Conservation (phyloP, 2,329 filamentous ascomycete genomes). For the Rugonectria rugulosa region DNA sequence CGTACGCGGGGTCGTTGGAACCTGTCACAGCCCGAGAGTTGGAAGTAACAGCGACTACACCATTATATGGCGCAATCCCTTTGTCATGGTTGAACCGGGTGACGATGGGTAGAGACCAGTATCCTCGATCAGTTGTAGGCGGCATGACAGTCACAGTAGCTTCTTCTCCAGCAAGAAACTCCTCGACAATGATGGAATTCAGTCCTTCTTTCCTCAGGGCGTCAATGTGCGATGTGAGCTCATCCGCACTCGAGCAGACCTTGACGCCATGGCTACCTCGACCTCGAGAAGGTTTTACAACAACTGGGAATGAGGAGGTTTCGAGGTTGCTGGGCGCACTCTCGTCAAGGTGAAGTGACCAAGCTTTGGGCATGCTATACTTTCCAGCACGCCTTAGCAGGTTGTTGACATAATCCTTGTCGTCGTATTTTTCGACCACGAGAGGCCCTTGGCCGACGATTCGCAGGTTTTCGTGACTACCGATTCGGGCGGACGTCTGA, state of each 20-base stretch:
- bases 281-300: slow-evolving; percentile 30
- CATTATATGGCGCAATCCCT: slow-evolving; percentile 31
- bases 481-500: slow-evolving; percentile 48
- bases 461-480: slow-evolving; percentile 41
- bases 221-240: slow-evolving; percentile 18
- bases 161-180: slow-evolving; percentile 57
- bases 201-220: slow-evolving; percentile 18
- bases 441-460: slow-evolving; percentile 56
- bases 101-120: slow-evolving; percentile 51
- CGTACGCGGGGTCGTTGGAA: slow-evolving; percentile 19
- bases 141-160: slow-evolving; percentile 61
- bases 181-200: slow-evolving; percentile 49
- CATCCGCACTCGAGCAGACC: slow-evolving; percentile 19
- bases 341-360: slow-evolving; percentile 35
- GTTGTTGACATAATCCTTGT: slow-evolving; percentile 58
- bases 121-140: slow-evolving; percentile 43
- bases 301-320: slow-evolving; percentile 20
- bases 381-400: slow-evolving; percentile 45
- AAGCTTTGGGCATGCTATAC: slow-evolving; percentile 51
- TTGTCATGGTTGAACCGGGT: slow-evolving; percentile 29
- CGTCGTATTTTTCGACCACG: slow-evolving; percentile 57
- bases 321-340: slow-evolving; percentile 2
- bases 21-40: slow-evolving; percentile 54
- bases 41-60: slow-evolving; percentile 29
- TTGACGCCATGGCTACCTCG: slow-evolving; percentile 31